Percentiles rank a stretch among this genome's conserved stretches.
These are phyloP conservation scores for Cryptosporidium muris DNA, from an alignment of 169 alveolate genomes.

Conservation along the genomic window DNA sequence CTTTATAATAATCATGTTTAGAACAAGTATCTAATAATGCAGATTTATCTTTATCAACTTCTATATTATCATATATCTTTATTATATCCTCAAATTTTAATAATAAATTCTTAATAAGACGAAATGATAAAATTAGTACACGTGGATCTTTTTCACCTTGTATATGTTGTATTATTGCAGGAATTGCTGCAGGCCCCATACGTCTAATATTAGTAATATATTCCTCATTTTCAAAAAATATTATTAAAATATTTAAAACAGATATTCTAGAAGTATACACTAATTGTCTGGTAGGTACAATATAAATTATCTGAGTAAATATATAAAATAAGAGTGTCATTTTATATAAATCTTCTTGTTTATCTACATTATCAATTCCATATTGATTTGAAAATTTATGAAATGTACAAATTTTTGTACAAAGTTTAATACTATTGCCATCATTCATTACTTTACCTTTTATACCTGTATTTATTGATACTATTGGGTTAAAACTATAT, in stretches of 20 bases:
- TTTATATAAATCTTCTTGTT: slow-evolving; percentile 31
- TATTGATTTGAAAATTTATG: slow-evolving; percentile 30
- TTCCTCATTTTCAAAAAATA: background rate
- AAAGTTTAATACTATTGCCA: slow-evolving; percentile 18
- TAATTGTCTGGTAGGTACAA: slow-evolving; percentile 48
- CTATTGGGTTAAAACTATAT: slow-evolving; percentile 37
- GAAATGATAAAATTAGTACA: slow-evolving; percentile 45
- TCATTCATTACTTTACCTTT: slow-evolving; percentile 8
- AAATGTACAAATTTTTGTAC: slow-evolving; percentile 27
- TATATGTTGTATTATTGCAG: slow-evolving; percentile 47
- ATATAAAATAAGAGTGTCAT: slow-evolving; percentile 38
- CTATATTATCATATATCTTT: slow-evolving; percentile 9
- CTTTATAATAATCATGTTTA: slow-evolving; percentile 28
- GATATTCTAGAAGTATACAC: slow-evolving; percentile 47
- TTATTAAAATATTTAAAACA: slow-evolving; percentile 16
- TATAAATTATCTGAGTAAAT: slow-evolving; percentile 43
- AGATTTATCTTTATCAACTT: background rate
- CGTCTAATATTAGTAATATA: slow-evolving; percentile 6
- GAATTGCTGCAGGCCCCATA: slow-evolving; percentile 61
- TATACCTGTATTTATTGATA: background rate
- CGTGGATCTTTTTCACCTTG: slow-evolving; percentile 66
- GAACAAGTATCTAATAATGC: background rate
- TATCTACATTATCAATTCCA: slow-evolving; percentile 11
- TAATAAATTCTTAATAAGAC: slow-evolving; percentile 11
- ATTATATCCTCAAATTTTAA: slow-evolving; percentile 17